Base-by-base conservation (phyloP, 371 early-diverging fungal genomes). In the Mucor racemosus region DNA sequence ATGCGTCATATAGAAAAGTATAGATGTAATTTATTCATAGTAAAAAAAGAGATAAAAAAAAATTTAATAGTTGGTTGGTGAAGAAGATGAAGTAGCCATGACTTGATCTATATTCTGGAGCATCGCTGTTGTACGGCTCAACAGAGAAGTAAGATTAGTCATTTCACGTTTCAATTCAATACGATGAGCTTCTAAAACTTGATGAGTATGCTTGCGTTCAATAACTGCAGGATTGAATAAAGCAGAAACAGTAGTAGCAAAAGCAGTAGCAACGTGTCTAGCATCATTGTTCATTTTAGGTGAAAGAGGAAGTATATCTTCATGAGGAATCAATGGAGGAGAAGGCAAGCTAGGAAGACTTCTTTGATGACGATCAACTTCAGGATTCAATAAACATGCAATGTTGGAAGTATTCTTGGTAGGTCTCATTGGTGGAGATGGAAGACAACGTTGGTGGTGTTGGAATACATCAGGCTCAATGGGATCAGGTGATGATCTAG, bases 131-230 rank as follows among this genome's bases (percentile, higher is more conserved):
- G 90, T 87, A 54, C 84, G 79, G 39, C 77, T 78, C n/a, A 90
- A 66, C 17, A 90, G 69, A 68, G 77, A 81, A 7, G 84, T 86
- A 42, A 90, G 66, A 65, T 86, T 82, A 4, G 81, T 74, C 17
- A 90, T 84, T 70, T 90, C 88, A 41, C 85, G 79, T 61, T 86
- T 88, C 44, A 90, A 67, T 64, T 90, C 87, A 60, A 85, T 79
- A 17, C 88, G 84, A 65, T 88, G 87, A 31, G 85, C 86, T 67
- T 86, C 80, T 17, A 87, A 73, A 35, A 81, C 80, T 46, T 61
- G 26, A 14, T 67, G 60, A 15, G 57, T 67, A 63, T 84, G 76
- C 11, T 81, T 75, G 31, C 71, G 84, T 5, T 71, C 61, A 26
- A 73, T 60, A 40, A 62, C 64, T 26, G 64, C 58, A n/a, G 78